Evolutionary conservation across 2,329 filamentous ascomycete genomes (phyloP), one percentile per base, ranked within the genome.

Genomic region (Paraphaeosphaeria minitans): DNA sequence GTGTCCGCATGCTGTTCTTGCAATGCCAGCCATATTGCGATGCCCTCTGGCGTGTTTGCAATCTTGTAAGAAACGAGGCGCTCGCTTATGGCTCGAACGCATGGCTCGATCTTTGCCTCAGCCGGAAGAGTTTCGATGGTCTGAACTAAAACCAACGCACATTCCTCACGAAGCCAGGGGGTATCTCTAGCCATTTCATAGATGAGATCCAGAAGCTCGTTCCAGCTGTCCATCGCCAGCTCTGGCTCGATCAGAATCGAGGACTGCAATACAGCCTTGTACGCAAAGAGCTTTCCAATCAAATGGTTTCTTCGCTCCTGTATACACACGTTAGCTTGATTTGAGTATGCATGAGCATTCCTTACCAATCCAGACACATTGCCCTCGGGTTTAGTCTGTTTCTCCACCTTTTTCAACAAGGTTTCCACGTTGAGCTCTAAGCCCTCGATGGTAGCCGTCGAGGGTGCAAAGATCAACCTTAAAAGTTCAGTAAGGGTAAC

Each of bases 101-200:
- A 84, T 57, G 83, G 79, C 66, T 84, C 77, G 86, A 86, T 68
- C 10, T 67, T 62, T 19, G 77, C 65, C 21, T 75, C 72, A 31
- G 77, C 71, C 9, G 75, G 70, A 33, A 84, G 67, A 21, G 88
- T 87, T 33, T 84, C 83, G 39, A 95, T 76, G 14, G 89, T 87
- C 70, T 92, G 87, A 46, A 90, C 89, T 27, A 97, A 82, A 49
- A 95, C 86, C 83, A 89, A 92, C 33, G 91, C 92, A 69, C 92
- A 97, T 74, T 96, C 91, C 69, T 94, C 89, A 60, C 92, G 86
- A 65, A 98, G 83, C 94, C 93, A 97, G 33, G 91, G 86, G 77
- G 96, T 96, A 78, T 91, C 91, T 67, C 87, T 85, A 42, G 90
- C 87, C 60, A 97, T 83, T 61, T 88, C 85, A 67, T 93, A 84